phyloP scores from a whole-genome alignment of 2,329 filamentous ascomycete genomes.

The Botrytis porri region DNA sequence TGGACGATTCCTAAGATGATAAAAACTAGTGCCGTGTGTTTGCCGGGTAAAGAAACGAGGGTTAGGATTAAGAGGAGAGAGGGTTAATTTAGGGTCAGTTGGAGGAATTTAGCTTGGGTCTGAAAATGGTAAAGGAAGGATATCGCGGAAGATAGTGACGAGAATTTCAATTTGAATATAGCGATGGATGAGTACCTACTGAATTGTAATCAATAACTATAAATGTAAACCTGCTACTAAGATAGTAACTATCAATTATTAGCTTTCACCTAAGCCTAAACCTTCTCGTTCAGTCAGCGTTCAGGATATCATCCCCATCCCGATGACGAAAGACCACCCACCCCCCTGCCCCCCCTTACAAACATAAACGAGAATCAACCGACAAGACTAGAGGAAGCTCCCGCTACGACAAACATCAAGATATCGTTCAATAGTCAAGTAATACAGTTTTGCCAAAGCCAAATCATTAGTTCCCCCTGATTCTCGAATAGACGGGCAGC shows the following conservation, averaged over 20 bases:
- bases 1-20: constrained; percentile 52
- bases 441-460: neutral
- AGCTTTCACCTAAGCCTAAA: neutral
- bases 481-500: neutral
- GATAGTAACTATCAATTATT: neutral
- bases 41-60: constrained; percentile 50
- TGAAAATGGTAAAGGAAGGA: neutral
- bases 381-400: neutral
- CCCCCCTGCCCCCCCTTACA: neutral
- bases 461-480: accelerated
- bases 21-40: constrained; percentile 48
- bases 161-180: neutral
- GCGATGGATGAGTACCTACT: neutral
- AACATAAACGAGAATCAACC: neutral
- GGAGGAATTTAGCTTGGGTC: neutral
- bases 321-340: neutral
- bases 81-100: constrained; percentile 8
- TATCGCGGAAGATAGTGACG: neutral
- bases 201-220: neutral
- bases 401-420: neutral
- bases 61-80: constrained; percentile 50
- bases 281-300: neutral
- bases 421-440: neutral
- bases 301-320: neutral
- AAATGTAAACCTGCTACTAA: neutral